Conservation (phyloP, 768 basidiomycete genomes). For the Chalciporus piperatus region DNA sequence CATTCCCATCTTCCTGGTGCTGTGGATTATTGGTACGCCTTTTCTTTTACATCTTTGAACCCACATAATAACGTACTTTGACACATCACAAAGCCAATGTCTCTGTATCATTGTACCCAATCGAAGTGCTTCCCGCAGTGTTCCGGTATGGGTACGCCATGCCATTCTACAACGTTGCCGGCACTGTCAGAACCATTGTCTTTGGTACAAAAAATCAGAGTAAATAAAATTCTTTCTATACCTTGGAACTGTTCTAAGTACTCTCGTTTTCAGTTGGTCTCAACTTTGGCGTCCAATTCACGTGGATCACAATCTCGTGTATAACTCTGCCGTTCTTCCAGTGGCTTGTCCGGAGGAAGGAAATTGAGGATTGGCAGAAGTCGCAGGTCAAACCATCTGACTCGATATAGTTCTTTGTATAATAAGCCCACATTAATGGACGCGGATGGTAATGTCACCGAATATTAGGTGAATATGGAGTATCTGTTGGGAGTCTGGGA, state of each 20-base stretch:
- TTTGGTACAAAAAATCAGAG: conserved; percentile 63
- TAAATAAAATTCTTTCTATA: conserved; percentile 30
- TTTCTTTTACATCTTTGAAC: neutral
- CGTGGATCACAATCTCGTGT: conserved; percentile 55
- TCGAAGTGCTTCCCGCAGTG: conserved; percentile 53
- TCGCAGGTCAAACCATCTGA: conserved; percentile 9
- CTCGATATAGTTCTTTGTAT: too few relatives aligned
- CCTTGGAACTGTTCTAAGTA: neutral
- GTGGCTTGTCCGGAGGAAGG: conserved; percentile 34
- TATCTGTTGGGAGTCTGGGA: too few relatives aligned
- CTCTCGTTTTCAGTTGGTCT: conserved; percentile 45
- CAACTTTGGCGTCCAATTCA: conserved; percentile 59
- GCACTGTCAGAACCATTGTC: conserved; percentile 57
- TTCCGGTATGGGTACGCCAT: conserved; percentile 67
- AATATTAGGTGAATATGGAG: too few relatives aligned
- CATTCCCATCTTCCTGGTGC: conserved; percentile 58
- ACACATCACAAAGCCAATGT: conserved; percentile 45
- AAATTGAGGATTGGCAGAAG: conserved; percentile 22
- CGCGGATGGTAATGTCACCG: too few relatives aligned
- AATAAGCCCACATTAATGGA: too few relatives aligned
- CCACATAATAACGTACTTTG: neutral
- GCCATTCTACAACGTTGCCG: conserved; percentile 71
- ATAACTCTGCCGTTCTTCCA: conserved; percentile 52
- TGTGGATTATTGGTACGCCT: conserved; percentile 59
- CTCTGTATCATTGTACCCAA: conserved; percentile 54